phyloP scores from a whole-genome alignment of 768 basidiomycete genomes.

The Boletus subparvulus region DNA sequence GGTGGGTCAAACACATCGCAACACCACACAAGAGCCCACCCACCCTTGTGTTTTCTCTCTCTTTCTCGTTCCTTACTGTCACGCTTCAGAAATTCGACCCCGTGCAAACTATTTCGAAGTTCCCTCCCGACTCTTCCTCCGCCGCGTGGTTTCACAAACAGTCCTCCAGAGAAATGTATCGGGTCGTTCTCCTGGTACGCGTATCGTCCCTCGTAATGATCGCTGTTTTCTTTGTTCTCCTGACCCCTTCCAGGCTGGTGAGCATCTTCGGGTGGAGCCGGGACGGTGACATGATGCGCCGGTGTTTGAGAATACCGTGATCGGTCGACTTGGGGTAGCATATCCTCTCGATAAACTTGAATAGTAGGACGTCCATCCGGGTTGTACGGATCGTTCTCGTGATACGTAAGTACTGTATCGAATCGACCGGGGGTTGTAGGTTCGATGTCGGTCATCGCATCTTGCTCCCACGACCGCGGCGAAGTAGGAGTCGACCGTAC shows the following conservation, averaged over 20 bases:
- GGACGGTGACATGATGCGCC: constrained; percentile 8
- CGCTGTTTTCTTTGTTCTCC: constrained; percentile 43
- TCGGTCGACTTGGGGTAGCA: constrained; percentile 19
- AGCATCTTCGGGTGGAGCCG: constrained; percentile 16
- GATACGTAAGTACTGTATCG: constrained; percentile 37
- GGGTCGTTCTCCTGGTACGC: constrained; percentile 19
- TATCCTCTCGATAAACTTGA: constrained; percentile 25
- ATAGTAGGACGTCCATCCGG: constrained; percentile 10
- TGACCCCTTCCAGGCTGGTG: constrained; percentile 10
- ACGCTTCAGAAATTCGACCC: constrained; percentile 29
- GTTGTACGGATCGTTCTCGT: constrained; percentile 17
- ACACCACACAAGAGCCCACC: background rate
- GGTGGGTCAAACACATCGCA: background rate
- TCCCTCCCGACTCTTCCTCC: constrained; percentile 43
- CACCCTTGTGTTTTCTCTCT: constrained; percentile 55
- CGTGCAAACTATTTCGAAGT: constrained; percentile 49
- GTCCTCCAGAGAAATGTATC: constrained; percentile 26
- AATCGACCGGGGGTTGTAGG: constrained; percentile 43
- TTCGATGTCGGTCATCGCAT: constrained; percentile 40
- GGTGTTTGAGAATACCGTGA: constrained; percentile 14
- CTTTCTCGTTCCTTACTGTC: constrained; percentile 48
- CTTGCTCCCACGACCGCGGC: constrained; percentile 41
- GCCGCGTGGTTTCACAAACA: constrained; percentile 31
- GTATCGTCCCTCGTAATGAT: constrained; percentile 14
- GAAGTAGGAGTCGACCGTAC: constrained; percentile 39